Evolutionary conservation across 2,329 filamentous ascomycete species (phyloP), one percentile per base, ranked within the genome.

Genomic region (Byssoonygena ceratinophila): DNA sequence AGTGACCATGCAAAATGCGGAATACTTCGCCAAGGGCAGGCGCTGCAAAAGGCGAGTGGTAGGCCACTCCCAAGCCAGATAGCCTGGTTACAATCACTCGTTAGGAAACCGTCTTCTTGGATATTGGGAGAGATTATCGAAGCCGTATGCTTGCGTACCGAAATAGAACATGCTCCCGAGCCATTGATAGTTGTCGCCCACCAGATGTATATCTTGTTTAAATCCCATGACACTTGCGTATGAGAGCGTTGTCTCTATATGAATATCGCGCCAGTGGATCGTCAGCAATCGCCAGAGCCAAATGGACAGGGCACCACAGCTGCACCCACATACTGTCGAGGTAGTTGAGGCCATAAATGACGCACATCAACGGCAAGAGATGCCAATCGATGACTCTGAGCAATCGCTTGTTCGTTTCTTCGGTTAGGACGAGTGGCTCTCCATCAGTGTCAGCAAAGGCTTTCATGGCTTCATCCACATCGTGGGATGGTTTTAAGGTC

Each of bases 21-120:
- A 82, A 64, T 83, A 85, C 61, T 84, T 85, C 0, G 79, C 82
- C 5, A 85, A 65, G 0, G 82, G 82, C 1, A 85, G 66, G 1
- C 76, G 70, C 64, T 85, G 82, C 11, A 85, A 71, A 25, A 85
- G 72, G 11, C 78, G 75, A 60, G 76, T 82, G 1, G 81, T 84
- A 0, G 82, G 82, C 63, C 81, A 84, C 62, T 85, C 82, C 76
- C 76, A 83, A 1, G 74, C 77, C 14, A 74, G 62, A 55, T 74
- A 74, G 1, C 72, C 71, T 71, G 55, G 27, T 4, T 29, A 23
- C 16, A 22, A 41, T 16, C 16, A n/a, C 18, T 43, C 20, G 46
- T 53, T 39, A 56, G 16, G 8, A 18, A 50, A 29, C 14, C 7
- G 16, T 39, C 16, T 20, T 31, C n/a, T 2, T 11, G 14, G 4